phyloP scores from a whole-genome alignment of 1,284 basidiomycete species.

The Anthracocystis setariae region DNA sequence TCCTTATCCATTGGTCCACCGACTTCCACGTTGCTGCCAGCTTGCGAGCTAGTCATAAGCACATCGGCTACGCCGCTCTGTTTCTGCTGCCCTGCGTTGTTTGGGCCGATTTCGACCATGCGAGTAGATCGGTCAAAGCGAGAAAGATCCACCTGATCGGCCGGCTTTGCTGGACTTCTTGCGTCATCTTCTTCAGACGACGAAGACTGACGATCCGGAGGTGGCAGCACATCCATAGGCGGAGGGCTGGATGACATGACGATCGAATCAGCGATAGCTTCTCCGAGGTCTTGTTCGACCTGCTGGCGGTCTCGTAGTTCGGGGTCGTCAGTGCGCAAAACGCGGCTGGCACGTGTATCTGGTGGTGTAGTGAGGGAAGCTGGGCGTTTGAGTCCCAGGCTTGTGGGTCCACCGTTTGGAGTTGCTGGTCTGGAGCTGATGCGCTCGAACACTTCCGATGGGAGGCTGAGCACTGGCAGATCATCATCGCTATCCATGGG shows the following conservation, averaged over 20 bases:
- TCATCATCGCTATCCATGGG: conserved; percentile 25
- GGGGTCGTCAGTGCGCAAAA: conserved; percentile 20
- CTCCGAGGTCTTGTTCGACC: conserved; percentile 33
- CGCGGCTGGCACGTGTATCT: conserved; percentile 18
- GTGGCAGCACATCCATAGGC: conserved; percentile 11
- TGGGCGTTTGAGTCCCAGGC: conserved; percentile 31
- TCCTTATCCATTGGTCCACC: conserved; percentile 46
- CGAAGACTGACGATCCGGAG: conserved; percentile 10
- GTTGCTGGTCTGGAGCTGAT: neutral
- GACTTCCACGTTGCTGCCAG: conserved; percentile 38
- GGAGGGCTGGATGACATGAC: conserved; percentile 6
- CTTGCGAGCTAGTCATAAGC: conserved; percentile 25
- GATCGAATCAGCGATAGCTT: conserved; percentile 40
- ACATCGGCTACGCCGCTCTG: conserved; percentile 9
- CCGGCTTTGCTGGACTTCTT: conserved; percentile 4
- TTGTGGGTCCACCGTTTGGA: neutral
- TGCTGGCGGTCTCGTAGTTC: conserved; percentile 6
- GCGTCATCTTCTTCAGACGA: conserved; percentile 20
- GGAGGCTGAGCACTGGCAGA: conserved; percentile 35
- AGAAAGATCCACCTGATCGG: conserved; percentile 22
- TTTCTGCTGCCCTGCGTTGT: neutral
- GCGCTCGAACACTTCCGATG: conserved; percentile 23
- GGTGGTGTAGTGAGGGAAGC: conserved; percentile 45
- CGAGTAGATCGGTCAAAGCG: conserved; percentile 38
- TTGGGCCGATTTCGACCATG: conserved; percentile 27